phyloP scores from a whole-genome alignment of 2,329 filamentous ascomycete genomes.

The Phialocephala sp. region DNA sequence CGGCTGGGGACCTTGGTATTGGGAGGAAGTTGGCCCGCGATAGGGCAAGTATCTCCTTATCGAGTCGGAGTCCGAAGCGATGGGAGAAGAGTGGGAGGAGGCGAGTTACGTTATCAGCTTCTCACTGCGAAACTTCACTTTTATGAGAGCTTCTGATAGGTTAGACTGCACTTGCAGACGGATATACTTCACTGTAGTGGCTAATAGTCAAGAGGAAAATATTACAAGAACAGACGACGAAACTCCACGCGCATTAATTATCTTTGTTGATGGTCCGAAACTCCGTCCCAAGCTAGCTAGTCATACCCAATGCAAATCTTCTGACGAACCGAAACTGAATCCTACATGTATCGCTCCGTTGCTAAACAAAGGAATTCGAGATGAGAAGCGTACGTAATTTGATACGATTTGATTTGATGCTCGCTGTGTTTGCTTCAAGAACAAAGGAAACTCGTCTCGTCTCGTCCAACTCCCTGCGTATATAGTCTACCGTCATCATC shows the following conservation, averaged over 20 bases:
- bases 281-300: constrained; percentile 16
- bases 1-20: neutral
- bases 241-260: constrained; percentile 7
- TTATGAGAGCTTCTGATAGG: neutral
- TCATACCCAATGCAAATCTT: constrained; percentile 19
- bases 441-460: constrained; percentile 32
- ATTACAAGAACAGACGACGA: neutral
- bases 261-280: constrained; percentile 10
- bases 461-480: constrained; percentile 9
- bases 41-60: neutral
- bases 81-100: constrained; percentile 1
- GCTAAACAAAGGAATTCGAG: constrained; percentile 9
- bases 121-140: neutral
- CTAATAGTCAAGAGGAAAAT: neutral
- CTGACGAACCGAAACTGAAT: constrained; percentile 3
- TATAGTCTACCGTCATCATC: constrained; percentile 8
- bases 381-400: constrained; percentile 10
- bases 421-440: constrained; percentile 20
- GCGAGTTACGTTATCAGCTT: neutral
- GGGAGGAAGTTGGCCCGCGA: constrained; percentile 9
- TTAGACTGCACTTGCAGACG: neutral
- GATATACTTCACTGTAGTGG: neutral
- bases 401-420: constrained; percentile 18
- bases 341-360: constrained; percentile 8
- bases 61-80: neutral